Percentiles rank a stretch among this genome's conserved stretches.
phyloP scores from a whole-genome alignment of 2,329 filamentous ascomycete genomes.

The Trichoderma semiorbis region DNA sequence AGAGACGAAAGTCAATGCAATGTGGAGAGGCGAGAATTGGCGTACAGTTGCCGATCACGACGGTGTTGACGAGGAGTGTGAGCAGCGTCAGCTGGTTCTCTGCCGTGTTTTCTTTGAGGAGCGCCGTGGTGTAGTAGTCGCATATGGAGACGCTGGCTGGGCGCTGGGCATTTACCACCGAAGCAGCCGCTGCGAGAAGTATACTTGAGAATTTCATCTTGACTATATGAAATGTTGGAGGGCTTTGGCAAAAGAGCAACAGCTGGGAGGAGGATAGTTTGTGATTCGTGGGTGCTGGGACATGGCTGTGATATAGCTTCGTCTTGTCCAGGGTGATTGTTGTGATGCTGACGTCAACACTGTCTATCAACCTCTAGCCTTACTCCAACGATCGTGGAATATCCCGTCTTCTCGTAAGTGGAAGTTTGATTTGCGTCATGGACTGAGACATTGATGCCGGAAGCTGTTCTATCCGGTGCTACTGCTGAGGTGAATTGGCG shows the following conservation, averaged over 20 bases:
- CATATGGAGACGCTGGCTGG: slow-evolving; percentile 52
- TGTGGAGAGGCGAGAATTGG: background rate
- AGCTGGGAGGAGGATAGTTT: background rate
- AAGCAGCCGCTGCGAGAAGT: slow-evolving; percentile 24
- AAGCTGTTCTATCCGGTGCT: background rate
- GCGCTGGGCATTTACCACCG: slow-evolving; percentile 39
- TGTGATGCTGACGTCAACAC: background rate
- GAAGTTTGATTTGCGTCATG: background rate
- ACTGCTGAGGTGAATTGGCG: background rate
- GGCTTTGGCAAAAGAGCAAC: background rate
- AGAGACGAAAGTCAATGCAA: background rate
- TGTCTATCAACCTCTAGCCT: background rate
- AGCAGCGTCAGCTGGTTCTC: slow-evolving; percentile 55
- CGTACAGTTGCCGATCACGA: slow-evolving; percentile 60
- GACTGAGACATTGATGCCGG: background rate
- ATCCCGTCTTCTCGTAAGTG: background rate
- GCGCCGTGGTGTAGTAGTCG: slow-evolving; percentile 60
- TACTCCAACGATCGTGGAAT: background rate
- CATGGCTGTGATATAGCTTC: background rate
- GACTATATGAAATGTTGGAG: background rate
- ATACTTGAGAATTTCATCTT: slow-evolving; percentile 27
- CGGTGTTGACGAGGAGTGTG: slow-evolving; percentile 59
- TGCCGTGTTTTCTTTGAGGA: slow-evolving; percentile 57
- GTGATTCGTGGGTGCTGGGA: background rate
- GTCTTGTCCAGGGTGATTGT: background rate